Evolutionary conservation across 495 filamentous ascomycete genomes (phyloP).

Genomic region (Talaromyces stipitatus): DNA sequence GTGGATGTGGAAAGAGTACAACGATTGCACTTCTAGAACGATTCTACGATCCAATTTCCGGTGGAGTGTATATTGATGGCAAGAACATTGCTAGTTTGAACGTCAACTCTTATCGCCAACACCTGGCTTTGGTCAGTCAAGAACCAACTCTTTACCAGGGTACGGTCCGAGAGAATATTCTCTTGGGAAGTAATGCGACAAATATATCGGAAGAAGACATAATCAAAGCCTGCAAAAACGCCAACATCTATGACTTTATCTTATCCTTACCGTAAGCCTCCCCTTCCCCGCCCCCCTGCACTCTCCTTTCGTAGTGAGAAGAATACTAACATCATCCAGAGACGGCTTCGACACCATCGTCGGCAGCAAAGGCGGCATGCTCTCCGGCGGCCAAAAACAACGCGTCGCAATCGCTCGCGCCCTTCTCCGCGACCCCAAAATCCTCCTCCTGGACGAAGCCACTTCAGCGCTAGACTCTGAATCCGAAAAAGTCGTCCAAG

Average conservation of each 20-base stretch:
- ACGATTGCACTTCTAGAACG: conserved; percentile 74
- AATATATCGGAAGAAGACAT: conserved; percentile 62
- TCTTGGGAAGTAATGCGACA: conserved; percentile 57
- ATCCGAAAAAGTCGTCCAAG: conserved; percentile 76
- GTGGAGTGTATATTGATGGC: conserved; percentile 65
- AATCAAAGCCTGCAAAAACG: conserved; percentile 70
- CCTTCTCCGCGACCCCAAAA: conserved; percentile 60
- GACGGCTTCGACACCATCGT: conserved; percentile 72
- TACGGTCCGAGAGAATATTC: conserved; percentile 56
- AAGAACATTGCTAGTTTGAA: conserved; percentile 68
- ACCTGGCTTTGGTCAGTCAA: conserved; percentile 75
- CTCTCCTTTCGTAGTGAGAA: conserved; percentile 2
- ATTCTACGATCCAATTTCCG: conserved; percentile 76
- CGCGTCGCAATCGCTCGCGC: conserved; percentile 72
- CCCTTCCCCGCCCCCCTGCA: too few species aligned
- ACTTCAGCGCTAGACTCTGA: conserved; percentile 77
- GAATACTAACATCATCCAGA: conserved; percentile 27
- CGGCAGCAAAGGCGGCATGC: conserved; percentile 67
- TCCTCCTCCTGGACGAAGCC: conserved; percentile 74
- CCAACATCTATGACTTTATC: conserved; percentile 92
- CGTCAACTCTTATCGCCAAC: conserved; percentile 67
- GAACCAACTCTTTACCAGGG: conserved; percentile 87
- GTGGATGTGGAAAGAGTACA: conserved; percentile 79
- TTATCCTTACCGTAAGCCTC: conserved; percentile 50
- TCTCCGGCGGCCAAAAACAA: conserved; percentile 82